Evolutionary conservation across 2,329 filamentous ascomycete genomes (phyloP).

Genomic region (Colletotrichum spaethianum): DNA sequence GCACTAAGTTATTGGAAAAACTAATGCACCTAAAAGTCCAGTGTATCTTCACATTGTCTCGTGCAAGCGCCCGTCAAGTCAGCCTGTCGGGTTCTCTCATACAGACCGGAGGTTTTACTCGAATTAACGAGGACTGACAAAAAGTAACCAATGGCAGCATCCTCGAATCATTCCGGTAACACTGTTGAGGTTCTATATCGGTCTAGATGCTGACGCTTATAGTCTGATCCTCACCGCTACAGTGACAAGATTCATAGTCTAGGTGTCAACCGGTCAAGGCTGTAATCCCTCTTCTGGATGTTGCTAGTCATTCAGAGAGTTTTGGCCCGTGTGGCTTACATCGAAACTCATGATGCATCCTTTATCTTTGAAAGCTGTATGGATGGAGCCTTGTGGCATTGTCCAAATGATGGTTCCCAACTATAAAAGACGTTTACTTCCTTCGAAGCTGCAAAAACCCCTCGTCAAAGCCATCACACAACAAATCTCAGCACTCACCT

Average conservation of each 20-base stretch:
- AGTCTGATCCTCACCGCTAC: neutral
- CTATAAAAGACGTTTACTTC: conserved; percentile 9
- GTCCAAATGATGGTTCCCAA: neutral
- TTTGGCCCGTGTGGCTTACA: neutral
- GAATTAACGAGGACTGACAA: neutral
- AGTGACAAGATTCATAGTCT: neutral
- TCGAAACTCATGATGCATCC: neutral
- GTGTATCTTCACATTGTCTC: neutral
- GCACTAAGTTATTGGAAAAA: neutral
- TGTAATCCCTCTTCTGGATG: neutral
- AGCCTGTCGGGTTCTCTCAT: neutral
- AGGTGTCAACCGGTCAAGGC: neutral
- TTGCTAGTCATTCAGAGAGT: neutral
- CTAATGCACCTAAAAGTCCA: conserved; percentile 19
- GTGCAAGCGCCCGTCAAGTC: neutral
- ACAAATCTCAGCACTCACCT: neutral
- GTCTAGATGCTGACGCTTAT: conserved; percentile 2
- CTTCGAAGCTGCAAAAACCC: neutral
- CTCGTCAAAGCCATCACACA: neutral
- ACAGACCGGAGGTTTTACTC: neutral
- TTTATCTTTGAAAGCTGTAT: neutral
- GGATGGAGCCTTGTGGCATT: too few relatives aligned
- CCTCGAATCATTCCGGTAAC: neutral
- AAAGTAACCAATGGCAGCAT: conserved; percentile 1
- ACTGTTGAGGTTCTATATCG: neutral